Base-by-base conservation (phyloP, 495 filamentous ascomycete species). In the Annulohypoxylon maeteangense region DNA sequence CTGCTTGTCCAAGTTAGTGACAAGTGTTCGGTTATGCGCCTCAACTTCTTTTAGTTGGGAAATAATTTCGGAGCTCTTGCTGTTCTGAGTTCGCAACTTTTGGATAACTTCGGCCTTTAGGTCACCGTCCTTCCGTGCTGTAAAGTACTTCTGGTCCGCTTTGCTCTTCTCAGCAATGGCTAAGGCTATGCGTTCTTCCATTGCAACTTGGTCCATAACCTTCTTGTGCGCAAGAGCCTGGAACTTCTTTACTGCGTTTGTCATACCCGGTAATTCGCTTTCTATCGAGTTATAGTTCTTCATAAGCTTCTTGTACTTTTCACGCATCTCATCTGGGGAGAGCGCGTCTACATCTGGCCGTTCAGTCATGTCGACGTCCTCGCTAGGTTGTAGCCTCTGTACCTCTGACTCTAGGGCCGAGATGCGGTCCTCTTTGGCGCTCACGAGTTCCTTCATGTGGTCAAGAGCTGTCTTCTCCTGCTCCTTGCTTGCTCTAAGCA, bases 91-190 rank as follows among this genome's bases (percentile, higher is more conserved):
- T 53, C 92, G 86, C 45, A 98, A 81, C 3, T 89, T 86, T 63
- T 93, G 87, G 48, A 94, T 90, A 79, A 97, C 94, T 40, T 85
- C 81, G 16, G 90, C 89, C 58, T 92, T 85, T 18, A 90, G 88
- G 73, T 98, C 95, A 76, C 93, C 97, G 70, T 92, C 89, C 77
- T 97, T 98, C 84, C 97, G 94, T 12, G 93, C 92, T 4, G 90
- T 90, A 75, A 98, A 98, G 77, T 97, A 99, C 79, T 98, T 98
- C 78, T 98, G 94, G 74, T 98, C 94, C 0, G 96, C 96, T 76
- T 97, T 98, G 34, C 89, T 87, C 79, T 98, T 99, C 78, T 99
- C 95, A 0, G 93, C 94, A 2, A 84, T 87, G 8, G 95, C 81
- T 4, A 91, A 82, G 25, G 87, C 84, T 40, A 96, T 82, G 67